Percentiles rank a stretch among this genome's conserved stretches.
Evolutionary conservation across 495 filamentous ascomycete genomes (phyloP).

Genomic region (Aspergillus biplanus): DNA sequence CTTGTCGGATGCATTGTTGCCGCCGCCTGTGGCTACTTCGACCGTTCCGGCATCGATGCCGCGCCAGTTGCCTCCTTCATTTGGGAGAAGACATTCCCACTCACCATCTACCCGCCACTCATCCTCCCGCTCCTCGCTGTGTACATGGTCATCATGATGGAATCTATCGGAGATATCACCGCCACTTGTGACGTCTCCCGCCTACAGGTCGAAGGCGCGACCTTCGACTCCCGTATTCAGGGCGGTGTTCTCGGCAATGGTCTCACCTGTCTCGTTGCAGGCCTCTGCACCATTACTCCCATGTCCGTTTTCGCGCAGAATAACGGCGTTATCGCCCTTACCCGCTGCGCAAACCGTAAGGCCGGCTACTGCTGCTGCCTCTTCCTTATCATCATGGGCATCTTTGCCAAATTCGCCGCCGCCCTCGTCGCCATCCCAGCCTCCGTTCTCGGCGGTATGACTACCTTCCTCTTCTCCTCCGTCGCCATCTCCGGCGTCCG

Average conservation of each 20-base stretch:
- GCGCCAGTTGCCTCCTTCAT: conserved; percentile 82
- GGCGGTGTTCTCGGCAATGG: conserved; percentile 80
- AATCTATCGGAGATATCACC: conserved; percentile 75
- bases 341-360: conserved; percentile 84
- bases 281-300: conserved; percentile 81
- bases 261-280: conserved; percentile 79
- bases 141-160: conserved; percentile 86
- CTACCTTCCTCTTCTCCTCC: conserved; percentile 84
- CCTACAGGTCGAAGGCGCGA: conserved; percentile 75
- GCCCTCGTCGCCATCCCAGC: conserved; percentile 80
- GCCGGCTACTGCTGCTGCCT: conserved; percentile 79
- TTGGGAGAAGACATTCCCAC: conserved; percentile 87
- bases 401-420: conserved; percentile 94
- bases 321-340: conserved; percentile 90
- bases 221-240: conserved; percentile 89
- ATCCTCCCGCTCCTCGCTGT: conserved; percentile 84
- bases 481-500: conserved; percentile 86
- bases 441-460: conserved; percentile 88
- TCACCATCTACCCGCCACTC: conserved; percentile 79
- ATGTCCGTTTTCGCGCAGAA: conserved; percentile 86
- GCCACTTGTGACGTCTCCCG: conserved; percentile 76
- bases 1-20: conserved; percentile 88
- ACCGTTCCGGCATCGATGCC: conserved; percentile 65
- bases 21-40: conserved; percentile 83
- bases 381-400: conserved; percentile 85